Conservation (phyloP, 2,329 filamentous ascomycete species). For the Fusarium chaquense region DNA sequence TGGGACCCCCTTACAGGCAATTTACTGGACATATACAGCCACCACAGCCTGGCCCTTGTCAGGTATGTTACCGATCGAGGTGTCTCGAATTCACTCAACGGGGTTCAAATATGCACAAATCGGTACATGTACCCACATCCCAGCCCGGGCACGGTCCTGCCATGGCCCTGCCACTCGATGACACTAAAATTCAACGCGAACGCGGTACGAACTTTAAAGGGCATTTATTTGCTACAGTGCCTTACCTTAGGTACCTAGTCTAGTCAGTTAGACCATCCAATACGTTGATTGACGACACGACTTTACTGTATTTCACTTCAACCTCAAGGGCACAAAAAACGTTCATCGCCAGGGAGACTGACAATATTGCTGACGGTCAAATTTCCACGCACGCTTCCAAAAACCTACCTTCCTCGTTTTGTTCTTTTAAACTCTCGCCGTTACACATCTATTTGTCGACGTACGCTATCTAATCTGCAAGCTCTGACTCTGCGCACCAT, state of each 20-base stretch:
- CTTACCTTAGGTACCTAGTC: neutral
- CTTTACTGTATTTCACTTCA: slow-evolving; percentile 32
- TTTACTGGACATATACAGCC: slow-evolving; percentile 7
- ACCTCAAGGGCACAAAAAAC: slow-evolving; percentile 25
- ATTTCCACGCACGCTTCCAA: neutral
- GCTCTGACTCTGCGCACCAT: slow-evolving; percentile 43
- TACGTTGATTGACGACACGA: slow-evolving; percentile 44
- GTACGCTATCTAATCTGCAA: slow-evolving; percentile 13
- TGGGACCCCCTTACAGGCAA: slow-evolving; percentile 39
- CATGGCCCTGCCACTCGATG: slow-evolving; percentile 46
- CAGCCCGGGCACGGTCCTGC: slow-evolving; percentile 35
- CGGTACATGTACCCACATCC: slow-evolving; percentile 33
- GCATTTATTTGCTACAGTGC: slow-evolving; percentile 43
- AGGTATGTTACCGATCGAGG: slow-evolving; percentile 8
- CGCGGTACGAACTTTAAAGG: slow-evolving; percentile 50
- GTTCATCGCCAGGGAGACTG: slow-evolving; percentile 5
- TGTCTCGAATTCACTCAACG: slow-evolving; percentile 28
- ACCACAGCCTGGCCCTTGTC: slow-evolving; percentile 30
- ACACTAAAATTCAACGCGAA: slow-evolving; percentile 50
- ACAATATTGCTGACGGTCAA: slow-evolving; percentile 8
- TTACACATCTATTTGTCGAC: slow-evolving; percentile 7
- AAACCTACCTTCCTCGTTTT: slow-evolving; percentile 8
- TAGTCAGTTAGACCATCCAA: slow-evolving; percentile 19
- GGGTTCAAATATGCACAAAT: slow-evolving; percentile 42
- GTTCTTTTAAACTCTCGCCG: neutral